Conservation (phyloP, 225 moss, liverwort and hornwort genomes). For the Physcomitrium patens region DNA sequence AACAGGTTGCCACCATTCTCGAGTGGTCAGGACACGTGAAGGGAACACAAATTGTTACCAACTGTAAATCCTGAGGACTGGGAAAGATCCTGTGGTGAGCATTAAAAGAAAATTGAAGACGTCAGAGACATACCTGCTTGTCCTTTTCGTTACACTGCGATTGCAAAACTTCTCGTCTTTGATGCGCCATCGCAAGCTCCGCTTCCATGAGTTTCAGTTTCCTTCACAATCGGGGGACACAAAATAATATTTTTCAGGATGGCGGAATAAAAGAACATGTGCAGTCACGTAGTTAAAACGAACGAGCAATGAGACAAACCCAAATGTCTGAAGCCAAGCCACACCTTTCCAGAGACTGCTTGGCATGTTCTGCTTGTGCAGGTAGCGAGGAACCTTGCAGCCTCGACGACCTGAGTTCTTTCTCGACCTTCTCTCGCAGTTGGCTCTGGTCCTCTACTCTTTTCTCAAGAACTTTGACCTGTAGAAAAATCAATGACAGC, state of each 20-base stretch:
- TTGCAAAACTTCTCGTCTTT: conserved; percentile 64
- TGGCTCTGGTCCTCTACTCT: conserved; percentile 34
- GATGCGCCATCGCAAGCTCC: conserved; percentile 67
- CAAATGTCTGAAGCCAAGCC: neutral
- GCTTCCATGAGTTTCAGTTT: conserved; percentile 59
- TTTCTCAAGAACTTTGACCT: conserved; percentile 40
- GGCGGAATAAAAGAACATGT: neutral
- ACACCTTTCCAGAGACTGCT: conserved; percentile 42
- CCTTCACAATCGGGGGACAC: conserved; percentile 26
- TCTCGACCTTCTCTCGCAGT: conserved; percentile 48
- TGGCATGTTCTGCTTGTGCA: conserved; percentile 32
- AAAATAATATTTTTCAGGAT: neutral
- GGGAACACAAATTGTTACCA: neutral
- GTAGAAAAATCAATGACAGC: conserved; percentile 8
- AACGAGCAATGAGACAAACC: no score
- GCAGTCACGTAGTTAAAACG: neutral
- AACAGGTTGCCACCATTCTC: conserved; percentile 15
- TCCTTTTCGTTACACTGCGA: conserved; percentile 89
- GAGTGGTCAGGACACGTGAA: conserved; percentile 5
- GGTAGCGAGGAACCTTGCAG: conserved; percentile 31
- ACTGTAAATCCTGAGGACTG: neutral
- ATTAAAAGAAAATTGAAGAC: neutral
- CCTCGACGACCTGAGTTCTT: conserved; percentile 36
- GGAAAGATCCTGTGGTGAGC: neutral
- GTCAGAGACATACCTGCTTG: conserved; percentile 50